These are phyloP conservation scores for Cladosporium sp. DNA, from an alignment of 2,329 filamentous ascomycete species.

Conservation along the genomic window DNA sequence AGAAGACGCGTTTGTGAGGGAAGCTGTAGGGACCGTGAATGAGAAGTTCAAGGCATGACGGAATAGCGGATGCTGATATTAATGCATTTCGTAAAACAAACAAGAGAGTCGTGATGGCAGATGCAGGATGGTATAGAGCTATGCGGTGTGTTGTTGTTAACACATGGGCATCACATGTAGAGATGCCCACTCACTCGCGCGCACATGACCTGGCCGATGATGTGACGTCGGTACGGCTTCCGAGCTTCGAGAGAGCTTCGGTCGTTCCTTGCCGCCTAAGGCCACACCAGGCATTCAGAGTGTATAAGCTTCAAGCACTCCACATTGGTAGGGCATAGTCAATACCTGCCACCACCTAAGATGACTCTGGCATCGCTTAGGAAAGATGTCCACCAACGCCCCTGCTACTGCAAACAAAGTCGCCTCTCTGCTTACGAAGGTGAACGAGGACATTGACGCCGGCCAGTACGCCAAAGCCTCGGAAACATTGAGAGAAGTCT, in stretches of 20 bases:
- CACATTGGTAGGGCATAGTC: neutral
- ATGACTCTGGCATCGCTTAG: neutral
- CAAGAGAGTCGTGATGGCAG: no score
- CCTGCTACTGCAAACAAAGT: constrained; percentile 18
- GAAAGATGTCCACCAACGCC: neutral
- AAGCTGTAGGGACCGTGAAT: constrained; percentile 7
- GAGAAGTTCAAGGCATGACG: neutral
- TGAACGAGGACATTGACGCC: constrained; percentile 20
- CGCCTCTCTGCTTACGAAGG: constrained; percentile 20
- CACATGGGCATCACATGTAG: no score
- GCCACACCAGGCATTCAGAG: no score
- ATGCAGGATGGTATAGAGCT: no score
- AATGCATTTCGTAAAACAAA: no score
- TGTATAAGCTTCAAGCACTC: neutral
- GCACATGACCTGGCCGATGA: no score
- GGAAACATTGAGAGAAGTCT: constrained; percentile 40
- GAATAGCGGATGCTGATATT: neutral
- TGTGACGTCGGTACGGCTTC: no score
- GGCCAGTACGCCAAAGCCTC: constrained; percentile 37
- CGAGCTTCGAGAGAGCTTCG: no score
- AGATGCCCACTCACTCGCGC: no score
- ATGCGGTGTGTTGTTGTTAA: no score
- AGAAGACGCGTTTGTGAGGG: neutral
- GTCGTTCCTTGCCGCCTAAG: no score
- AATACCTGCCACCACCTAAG: no score